Base-by-base conservation (phyloP, 1,284 basidiomycete genomes). In the Clitocybe nebularis region DNA sequence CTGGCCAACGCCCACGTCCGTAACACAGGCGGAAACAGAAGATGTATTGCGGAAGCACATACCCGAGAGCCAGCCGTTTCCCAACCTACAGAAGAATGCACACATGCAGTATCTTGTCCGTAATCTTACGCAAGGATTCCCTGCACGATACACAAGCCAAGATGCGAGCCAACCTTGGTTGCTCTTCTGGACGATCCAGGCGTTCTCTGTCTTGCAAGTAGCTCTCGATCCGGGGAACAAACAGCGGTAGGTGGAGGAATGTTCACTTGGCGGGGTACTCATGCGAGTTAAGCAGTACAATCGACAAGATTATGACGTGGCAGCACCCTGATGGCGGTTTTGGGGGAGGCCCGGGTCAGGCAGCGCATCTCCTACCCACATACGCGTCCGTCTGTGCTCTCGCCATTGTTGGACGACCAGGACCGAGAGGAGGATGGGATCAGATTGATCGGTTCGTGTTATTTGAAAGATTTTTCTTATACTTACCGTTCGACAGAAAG, bases 131-230 rank as follows among this genome's bases (percentile, higher is more conserved):
- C 84, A 89, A 55, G 88, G 89, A 2, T 85, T 91, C 43, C 89
- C 92, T 0, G 63, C 71, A 4, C 71, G 80, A 38, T 95, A 89
- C 58, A 74, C 69, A n/a, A 81, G 79, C 19, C 84, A 95, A 52
- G 93, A 97, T 60, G 92, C 93, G 0, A 93, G 89, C 51, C 83
- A 93, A 54, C 86, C 93, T 0, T 97, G 93, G 94, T 68, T 96
- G 21, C 61, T 95, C 47, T 96, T 88, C 64, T 97, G 94, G 93
- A 84, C 81, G 0, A 59, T 93, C 1, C 92, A 97, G 54, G 74
- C 81, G 23, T 82, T 94, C 48, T 83, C 85, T 51, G 59, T 82
- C 1, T 62, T 95, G 22, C 89, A 91, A 38, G 81, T 89, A 1
- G 81, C 71, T 0, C 58, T 96, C 29, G 93, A 94, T 68, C 76